Percentiles rank a stretch among this genome's conserved stretches.
These are phyloP conservation scores for Fagopyrum tataricum DNA, from an alignment of 148 eudicot species.

Conservation along the genomic window DNA sequence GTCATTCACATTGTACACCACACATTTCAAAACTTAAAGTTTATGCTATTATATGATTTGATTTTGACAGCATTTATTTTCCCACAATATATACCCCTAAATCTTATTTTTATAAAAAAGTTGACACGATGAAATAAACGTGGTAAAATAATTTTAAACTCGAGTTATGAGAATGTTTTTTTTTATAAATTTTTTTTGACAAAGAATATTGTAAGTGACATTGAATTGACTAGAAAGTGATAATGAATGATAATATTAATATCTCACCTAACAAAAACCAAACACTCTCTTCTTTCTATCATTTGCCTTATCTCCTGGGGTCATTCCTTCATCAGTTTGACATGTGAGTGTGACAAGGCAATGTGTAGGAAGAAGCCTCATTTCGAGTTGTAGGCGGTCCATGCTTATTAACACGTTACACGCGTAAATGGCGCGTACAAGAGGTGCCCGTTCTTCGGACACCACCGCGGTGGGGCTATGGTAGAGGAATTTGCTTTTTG, in stretches of 20 bases:
- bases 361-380: not conserved
- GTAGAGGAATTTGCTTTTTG: not conserved
- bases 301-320: not conserved
- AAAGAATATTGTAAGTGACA: too few relatives aligned
- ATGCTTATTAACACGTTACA: not conserved
- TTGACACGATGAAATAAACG: not conserved
- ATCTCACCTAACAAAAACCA: not conserved
- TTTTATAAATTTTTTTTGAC: too few relatives aligned
- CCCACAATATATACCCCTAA: not conserved
- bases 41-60: not conserved
- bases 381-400: not conserved
- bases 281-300: not conserved
- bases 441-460: not conserved
- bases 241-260: not conserved
- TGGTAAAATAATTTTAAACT: too few relatives aligned
- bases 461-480: not conserved
- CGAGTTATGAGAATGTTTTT: too few relatives aligned
- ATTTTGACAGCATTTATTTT: not conserved
- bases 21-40: not conserved
- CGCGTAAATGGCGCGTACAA: not conserved
- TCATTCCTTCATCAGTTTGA: not conserved
- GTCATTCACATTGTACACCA: not conserved
- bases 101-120: not conserved
- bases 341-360: slow-evolving; percentile 5
- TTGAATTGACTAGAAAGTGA: not conserved